Evolutionary conservation across 2,329 filamentous ascomycete species (phyloP).

Genomic region (Cadophora malorum): DNA sequence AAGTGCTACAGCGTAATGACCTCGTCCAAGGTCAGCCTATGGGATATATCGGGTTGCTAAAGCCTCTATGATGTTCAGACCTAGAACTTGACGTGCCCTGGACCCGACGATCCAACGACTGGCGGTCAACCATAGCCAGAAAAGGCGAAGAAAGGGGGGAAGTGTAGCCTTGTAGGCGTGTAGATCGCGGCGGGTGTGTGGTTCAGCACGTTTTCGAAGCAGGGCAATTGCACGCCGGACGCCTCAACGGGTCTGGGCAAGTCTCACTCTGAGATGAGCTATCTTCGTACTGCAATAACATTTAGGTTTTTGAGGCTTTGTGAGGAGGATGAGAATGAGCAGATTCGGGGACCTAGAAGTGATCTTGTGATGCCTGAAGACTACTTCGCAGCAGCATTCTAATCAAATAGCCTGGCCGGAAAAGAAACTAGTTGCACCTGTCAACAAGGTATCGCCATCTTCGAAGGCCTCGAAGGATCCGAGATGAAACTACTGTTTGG

Average conservation of each 20-base stretch:
- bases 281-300: not conserved
- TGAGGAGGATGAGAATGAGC: not conserved
- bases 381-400: not conserved
- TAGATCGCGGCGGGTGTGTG: not conserved
- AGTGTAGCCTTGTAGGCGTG: not conserved
- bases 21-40: not conserved
- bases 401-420: not conserved
- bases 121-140: slow-evolving; percentile 7
- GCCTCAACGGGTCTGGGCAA: not conserved
- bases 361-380: not conserved
- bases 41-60: slow-evolving; percentile 7
- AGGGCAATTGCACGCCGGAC: not conserved
- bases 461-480: slow-evolving; percentile 2
- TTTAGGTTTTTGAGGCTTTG: not conserved
- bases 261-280: slow-evolving; percentile 5
- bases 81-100: slow-evolving; percentile 7
- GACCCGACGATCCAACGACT: slow-evolving; percentile 2
- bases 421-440: not conserved
- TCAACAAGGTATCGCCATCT: not conserved
- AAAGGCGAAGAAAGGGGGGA: not conserved
- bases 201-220: slow-evolving; percentile 7
- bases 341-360: not conserved
- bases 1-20: not conserved
- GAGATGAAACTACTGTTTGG: slow-evolving; percentile 3
- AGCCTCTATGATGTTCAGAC: not conserved